Conservation (phyloP, 2,329 filamentous ascomycete species). For the Tolypocladium nubicola region DNA sequence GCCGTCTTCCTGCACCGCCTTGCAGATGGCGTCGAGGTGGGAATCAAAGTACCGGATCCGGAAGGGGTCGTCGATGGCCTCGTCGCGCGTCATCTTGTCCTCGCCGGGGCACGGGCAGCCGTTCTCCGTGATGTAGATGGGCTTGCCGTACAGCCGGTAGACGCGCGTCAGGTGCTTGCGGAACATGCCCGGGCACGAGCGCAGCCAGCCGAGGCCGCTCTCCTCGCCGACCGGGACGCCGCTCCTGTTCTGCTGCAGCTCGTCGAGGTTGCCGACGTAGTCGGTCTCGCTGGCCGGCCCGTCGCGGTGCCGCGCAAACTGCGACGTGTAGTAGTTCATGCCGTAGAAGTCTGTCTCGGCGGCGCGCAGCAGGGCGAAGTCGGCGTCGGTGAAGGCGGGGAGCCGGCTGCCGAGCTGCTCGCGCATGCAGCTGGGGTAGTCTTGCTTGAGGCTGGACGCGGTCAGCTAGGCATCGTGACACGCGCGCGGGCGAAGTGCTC, state of each 20-base stretch:
- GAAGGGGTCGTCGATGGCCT: constrained; percentile 75
- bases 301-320: constrained; percentile 69
- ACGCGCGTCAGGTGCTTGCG: constrained; percentile 68
- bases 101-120: constrained; percentile 77
- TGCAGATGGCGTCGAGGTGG: constrained; percentile 68
- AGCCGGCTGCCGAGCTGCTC: constrained; percentile 70
- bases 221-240: constrained; percentile 69
- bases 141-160: constrained; percentile 62
- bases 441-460: constrained; percentile 16
- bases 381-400: constrained; percentile 63
- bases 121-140: constrained; percentile 85
- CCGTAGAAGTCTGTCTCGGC: constrained; percentile 88
- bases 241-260: constrained; percentile 57
- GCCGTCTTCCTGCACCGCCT: constrained; percentile 59
- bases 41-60: constrained; percentile 67
- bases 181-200: constrained; percentile 67
- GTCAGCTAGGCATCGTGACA: neutral
- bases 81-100: constrained; percentile 59
- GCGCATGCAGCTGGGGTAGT: constrained; percentile 76
- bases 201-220: constrained; percentile 74
- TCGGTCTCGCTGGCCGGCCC: constrained; percentile 53
- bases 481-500: constrained; percentile 1
- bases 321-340: constrained; percentile 89
- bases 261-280: constrained; percentile 65
- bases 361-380: constrained; percentile 54